Percentiles rank a stretch among this genome's conserved stretches.
These are phyloP conservation scores for Stachybotrys chlorohalonatus DNA, from an alignment of 2,329 filamentous ascomycete genomes.

Conservation along the genomic window DNA sequence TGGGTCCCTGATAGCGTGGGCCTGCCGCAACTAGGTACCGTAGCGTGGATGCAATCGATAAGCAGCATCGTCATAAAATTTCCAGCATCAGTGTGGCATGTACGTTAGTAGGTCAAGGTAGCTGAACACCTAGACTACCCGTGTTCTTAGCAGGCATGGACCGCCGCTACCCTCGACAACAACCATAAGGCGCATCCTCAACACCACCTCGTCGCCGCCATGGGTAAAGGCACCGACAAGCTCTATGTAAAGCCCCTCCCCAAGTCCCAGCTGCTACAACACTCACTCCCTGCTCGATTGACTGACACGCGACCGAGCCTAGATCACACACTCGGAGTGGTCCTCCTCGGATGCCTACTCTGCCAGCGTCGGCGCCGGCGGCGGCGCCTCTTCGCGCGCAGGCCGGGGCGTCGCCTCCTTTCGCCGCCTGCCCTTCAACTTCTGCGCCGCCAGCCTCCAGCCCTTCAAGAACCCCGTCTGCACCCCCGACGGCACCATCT, in stretches of 20 bases:
- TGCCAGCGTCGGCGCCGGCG: conserved; percentile 63
- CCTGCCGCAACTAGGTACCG: too few species aligned
- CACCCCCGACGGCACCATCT: conserved; percentile 77
- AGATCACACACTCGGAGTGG: conserved; percentile 97
- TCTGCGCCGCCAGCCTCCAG: conserved; percentile 90
- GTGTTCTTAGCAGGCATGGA: background rate
- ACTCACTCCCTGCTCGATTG: conserved; percentile 1
- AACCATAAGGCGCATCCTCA: background rate
- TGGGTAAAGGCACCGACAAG: conserved; percentile 37
- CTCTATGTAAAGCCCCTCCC: conserved; percentile 25
- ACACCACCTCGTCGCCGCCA: conserved; percentile 9
- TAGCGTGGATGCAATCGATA: background rate
- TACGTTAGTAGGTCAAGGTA: too few species aligned
- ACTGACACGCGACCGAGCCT: background rate
- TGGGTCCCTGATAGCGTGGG: background rate
- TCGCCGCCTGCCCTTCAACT: conserved; percentile 91
- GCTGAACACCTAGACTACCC: too few species aligned
- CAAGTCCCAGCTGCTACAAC: background rate
- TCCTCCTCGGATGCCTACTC: conserved; percentile 82
- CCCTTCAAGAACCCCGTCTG: conserved; percentile 94
- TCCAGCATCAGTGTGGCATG: background rate
- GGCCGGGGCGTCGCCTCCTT: conserved; percentile 51
- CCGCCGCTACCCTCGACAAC: background rate
- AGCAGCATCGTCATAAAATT: background rate
- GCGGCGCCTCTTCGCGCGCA: conserved; percentile 45